Evolutionary conservation across 257 asterid species (phyloP).

Genomic region (Primulina eburnea): DNA sequence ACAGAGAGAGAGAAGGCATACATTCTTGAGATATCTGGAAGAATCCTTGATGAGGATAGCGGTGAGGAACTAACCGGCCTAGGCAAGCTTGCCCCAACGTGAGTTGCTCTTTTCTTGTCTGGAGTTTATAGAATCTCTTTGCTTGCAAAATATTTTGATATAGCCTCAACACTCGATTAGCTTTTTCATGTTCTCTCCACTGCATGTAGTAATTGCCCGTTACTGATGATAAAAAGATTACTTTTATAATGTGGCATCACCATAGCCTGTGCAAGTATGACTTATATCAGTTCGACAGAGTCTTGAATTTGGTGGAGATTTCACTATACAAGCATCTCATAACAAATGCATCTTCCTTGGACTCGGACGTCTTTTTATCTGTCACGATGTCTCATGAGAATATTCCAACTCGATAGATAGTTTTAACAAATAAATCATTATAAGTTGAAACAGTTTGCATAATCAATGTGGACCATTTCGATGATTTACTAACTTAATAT

Average conservation of each 20-base stretch:
- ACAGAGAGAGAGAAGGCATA: conserved; percentile 55
- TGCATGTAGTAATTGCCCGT: not conserved
- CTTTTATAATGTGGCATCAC: not conserved
- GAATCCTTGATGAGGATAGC: conserved; percentile 72
- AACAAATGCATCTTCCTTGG: no score
- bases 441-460: not conserved
- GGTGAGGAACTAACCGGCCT: conserved; percentile 85
- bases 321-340: no score
- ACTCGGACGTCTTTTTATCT: no score
- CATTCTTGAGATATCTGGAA: conserved; percentile 83
- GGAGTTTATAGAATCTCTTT: no score
- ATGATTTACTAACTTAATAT: conserved; percentile 23
- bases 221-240: not conserved
- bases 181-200: not conserved
- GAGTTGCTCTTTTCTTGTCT: conserved; percentile 30
- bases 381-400: no score
- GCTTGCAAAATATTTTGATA: not conserved
- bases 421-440: not conserved
- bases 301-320: not conserved
- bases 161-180: no score
- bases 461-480: no score
- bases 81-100: conserved; percentile 99
- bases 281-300: not conserved
- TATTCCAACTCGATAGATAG: not conserved
- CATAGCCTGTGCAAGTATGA: not conserved